phyloP scores from a whole-genome alignment of 2,329 filamentous ascomycete species.

The Aureobasidium sp. region DNA sequence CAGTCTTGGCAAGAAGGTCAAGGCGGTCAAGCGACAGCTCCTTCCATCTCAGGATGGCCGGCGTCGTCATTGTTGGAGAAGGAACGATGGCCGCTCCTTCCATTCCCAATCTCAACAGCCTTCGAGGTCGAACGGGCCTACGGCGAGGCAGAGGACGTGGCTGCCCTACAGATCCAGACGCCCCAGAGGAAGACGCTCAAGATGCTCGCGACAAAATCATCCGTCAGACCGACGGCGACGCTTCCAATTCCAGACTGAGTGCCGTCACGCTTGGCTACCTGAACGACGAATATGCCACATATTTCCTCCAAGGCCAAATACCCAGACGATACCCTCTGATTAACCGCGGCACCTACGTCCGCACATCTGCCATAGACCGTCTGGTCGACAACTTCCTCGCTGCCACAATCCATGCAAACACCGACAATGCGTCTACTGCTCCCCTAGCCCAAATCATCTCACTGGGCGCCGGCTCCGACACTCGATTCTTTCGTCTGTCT shows the following conservation, averaged over 20 bases:
- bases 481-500: conserved; percentile 72
- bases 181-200: conserved; percentile 26
- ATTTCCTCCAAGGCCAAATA: conserved; percentile 54
- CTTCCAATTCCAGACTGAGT: conserved; percentile 79
- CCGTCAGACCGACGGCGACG: conserved; percentile 87
- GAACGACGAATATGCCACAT: conserved; percentile 67
- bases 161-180: conserved; percentile 20
- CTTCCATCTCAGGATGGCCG: not conserved
- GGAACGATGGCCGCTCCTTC: conserved; percentile 19
- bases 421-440: conserved; percentile 16
- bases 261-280: conserved; percentile 83
- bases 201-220: conserved; percentile 62
- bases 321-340: conserved; percentile 78
- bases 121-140: conserved; percentile 45
- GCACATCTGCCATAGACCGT: conserved; percentile 73
- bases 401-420: conserved; percentile 20
- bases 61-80: not conserved
- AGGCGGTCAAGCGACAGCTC: not conserved
- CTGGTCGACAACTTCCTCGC: conserved; percentile 68
- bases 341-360: conserved; percentile 92
- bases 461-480: conserved; percentile 89
- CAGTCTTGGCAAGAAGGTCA: not conserved
- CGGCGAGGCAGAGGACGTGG: conserved; percentile 42
- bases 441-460: conserved; percentile 72
- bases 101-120: conserved; percentile 70